Conservation (phyloP, 495 filamentous ascomycete genomes). For the Trichoderma erinaceum region DNA sequence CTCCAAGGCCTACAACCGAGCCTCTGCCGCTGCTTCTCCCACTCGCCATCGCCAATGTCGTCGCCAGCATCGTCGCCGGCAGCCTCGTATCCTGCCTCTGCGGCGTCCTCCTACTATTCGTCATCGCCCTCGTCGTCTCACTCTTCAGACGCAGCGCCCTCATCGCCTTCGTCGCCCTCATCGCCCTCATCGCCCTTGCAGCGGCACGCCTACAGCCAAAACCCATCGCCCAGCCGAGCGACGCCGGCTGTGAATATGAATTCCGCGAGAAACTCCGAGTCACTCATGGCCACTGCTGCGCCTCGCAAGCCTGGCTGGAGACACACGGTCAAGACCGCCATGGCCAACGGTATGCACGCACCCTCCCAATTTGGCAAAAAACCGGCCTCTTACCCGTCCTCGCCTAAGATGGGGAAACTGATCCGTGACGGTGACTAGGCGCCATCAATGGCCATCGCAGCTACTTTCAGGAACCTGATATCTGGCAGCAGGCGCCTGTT, state of each 20-base stretch:
- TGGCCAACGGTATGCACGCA: background rate
- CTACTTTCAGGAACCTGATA: constrained; percentile 45
- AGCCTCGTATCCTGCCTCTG: background rate
- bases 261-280: background rate
- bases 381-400: constrained; percentile 6
- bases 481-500: constrained; percentile 62
- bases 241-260: background rate
- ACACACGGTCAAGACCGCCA: background rate
- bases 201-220: background rate
- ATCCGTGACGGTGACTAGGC: background rate
- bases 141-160: background rate
- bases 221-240: background rate
- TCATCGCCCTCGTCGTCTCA: background rate
- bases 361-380: constrained; percentile 2
- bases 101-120: background rate
- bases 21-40: background rate
- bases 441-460: constrained; percentile 22
- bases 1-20: background rate
- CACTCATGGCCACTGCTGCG: background rate
- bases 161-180: constrained; percentile 2
- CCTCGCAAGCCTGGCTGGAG: background rate
- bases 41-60: background rate
- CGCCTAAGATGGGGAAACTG: constrained; percentile 11
- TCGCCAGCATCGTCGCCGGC: constrained; percentile 2
- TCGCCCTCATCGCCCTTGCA: background rate